Evolutionary conservation across 352 stramenopile species (phyloP), one percentile per base, ranked within the genome.

Genomic region (Thalassiosira hispida): DNA sequence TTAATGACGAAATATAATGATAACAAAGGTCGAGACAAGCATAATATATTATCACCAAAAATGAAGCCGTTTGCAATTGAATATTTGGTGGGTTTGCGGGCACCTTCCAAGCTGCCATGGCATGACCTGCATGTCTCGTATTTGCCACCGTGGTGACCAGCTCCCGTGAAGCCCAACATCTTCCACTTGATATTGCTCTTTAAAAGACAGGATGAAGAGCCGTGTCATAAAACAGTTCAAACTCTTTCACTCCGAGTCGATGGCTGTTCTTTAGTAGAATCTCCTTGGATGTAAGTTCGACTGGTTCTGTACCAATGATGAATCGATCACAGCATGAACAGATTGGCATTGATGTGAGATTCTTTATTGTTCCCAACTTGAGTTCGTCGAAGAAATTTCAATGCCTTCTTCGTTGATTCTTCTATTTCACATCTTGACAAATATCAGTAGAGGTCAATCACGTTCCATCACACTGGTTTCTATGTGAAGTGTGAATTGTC

Each of bases 51-150:
- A n/a, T n/a, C n/a, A n/a, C n/a, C n/a, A n/a, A n/a, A n/a, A n/a
- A n/a, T n/a, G n/a, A n/a, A n/a, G n/a, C n/a, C n/a, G n/a, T n/a
- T n/a, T n/a, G n/a, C n/a, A n/a, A n/a, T n/a, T n/a, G n/a, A n/a
- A n/a, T n/a, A n/a, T n/a, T n/a, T n/a, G n/a, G n/a, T n/a, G n/a
- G n/a, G n/a, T n/a, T n/a, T n/a, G n/a, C n/a, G n/a, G n/a, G n/a
- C n/a, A n/a, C n/a, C n/a, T n/a, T n/a, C n/a, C n/a, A n/a, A n/a
- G n/a, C n/a, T n/a, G n/a, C n/a, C n/a, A n/a, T n/a, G n/a, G n/a
- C n/a, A n/a, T n/a, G n/a, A n/a, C n/a, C n/a, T n/a, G 8, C 89
- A 77, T 42, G 72, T 72, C 88, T 56, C 47, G 31, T 31, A 56
- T 11, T 56, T 31, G 18, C 18, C 47, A 25, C 47, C 60, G 23